Evolutionary conservation across 208 protist species (phyloP).

Genomic region (Naegleria fowleri): DNA sequence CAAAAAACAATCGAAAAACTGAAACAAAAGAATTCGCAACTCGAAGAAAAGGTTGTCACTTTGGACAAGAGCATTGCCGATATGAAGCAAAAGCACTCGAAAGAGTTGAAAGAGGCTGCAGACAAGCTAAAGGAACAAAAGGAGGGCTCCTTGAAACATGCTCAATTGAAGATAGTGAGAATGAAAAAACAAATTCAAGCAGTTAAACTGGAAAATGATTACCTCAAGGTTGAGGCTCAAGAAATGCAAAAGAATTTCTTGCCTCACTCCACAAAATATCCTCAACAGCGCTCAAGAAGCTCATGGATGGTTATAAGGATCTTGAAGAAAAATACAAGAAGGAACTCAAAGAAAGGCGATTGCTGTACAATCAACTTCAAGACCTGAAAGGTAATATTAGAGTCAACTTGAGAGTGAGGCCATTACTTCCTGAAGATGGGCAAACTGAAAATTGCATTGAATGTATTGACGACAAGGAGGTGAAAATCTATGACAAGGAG

Average conservation of each 20-base stretch:
- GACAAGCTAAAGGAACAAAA: neutral
- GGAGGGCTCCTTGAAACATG: too few relatives aligned
- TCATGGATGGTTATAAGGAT: neutral
- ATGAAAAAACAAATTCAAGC: neutral
- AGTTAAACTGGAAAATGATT: neutral
- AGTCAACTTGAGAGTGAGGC: conserved; percentile 36
- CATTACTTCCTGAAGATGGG: neutral
- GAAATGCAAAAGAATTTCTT: neutral
- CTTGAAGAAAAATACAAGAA: conserved; percentile 1
- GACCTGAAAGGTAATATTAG: conserved; percentile 42
- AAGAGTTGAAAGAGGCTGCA: neutral
- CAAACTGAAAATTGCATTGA: neutral
- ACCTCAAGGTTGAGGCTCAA: neutral
- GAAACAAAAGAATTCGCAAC: neutral
- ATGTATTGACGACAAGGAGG: neutral
- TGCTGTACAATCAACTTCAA: conserved; percentile 26
- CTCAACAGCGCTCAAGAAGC: neutral
- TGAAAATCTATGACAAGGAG: neutral
- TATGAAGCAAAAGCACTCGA: neutral
- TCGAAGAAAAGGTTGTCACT: neutral
- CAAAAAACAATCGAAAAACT: neutral
- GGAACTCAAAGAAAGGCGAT: neutral
- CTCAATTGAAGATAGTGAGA: neutral
- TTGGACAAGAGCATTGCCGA: neutral
- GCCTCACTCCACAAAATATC: neutral